Evolutionary conservation across 2,329 filamentous ascomycete genomes (phyloP).

Genomic region (Colletotrichum abscissum): DNA sequence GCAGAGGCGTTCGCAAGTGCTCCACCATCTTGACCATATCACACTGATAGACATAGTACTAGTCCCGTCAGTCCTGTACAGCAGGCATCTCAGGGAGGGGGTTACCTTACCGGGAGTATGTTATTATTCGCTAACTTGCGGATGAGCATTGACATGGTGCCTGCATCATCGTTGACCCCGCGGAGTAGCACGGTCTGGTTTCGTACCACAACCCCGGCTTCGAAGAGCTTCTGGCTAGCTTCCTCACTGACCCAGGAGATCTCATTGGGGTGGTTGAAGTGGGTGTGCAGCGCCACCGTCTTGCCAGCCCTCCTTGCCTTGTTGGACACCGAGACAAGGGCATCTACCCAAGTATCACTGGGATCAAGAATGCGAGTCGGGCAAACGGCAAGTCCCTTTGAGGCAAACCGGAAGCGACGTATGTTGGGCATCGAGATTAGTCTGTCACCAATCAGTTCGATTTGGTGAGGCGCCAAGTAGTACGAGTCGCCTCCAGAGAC

Average conservation of each 20-base stretch:
- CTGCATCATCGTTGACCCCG: conserved; percentile 67
- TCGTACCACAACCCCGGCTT: conserved; percentile 61
- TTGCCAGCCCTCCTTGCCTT: conserved; percentile 65
- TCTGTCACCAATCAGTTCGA: conserved; percentile 64
- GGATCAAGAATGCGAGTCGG: conserved; percentile 66
- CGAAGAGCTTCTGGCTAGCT: conserved; percentile 61
- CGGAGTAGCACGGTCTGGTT: conserved; percentile 71
- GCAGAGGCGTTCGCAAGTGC: conserved; percentile 71
- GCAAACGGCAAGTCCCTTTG: conserved; percentile 70
- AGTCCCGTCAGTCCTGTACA: not conserved
- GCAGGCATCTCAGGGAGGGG: not conserved
- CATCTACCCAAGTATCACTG: conserved; percentile 63
- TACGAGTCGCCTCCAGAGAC: conserved; percentile 73
- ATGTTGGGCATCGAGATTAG: conserved; percentile 69
- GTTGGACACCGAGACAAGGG: conserved; percentile 62
- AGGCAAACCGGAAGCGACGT: conserved; percentile 69
- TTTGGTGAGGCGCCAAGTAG: conserved; percentile 63
- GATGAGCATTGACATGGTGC: conserved; percentile 65
- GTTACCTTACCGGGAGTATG: conserved; percentile 62
- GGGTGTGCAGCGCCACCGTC: conserved; percentile 71
- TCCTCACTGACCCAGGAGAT: conserved; percentile 68
- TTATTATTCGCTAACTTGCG: conserved; percentile 65
- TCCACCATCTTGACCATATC: conserved; percentile 72
- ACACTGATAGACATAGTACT: conserved; percentile 76
- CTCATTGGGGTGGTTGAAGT: conserved; percentile 73